Base-by-base conservation (phyloP, 2,329 filamentous ascomycete species). In the Stromatinia cepivora region DNA sequence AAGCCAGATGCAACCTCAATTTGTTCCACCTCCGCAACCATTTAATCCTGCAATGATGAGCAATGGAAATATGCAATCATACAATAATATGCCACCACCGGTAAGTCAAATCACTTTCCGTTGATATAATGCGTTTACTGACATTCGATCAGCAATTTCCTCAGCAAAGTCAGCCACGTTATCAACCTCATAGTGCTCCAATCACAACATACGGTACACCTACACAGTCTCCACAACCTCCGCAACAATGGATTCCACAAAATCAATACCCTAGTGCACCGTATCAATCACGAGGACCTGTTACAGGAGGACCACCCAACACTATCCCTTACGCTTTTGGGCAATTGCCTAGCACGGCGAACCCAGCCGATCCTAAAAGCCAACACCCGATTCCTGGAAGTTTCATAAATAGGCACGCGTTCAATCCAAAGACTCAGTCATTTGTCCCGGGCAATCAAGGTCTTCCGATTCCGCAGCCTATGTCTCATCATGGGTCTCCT, bases 351-450 rank as follows among this genome's bases (percentile, higher is more conserved):
- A 87, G 84, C 25, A 88, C 91, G 72, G 84, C 85, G 65, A 89
- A 89, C 62, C 88, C 92, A 36, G 85, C 91, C 71, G 91, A 91
- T 75, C 87, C 89, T 11, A 89, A 91, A 79, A 87, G 86, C 70
- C 90, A 93, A 77, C 92, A 97, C 78, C 92, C 92, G 8, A 88
- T 96, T 69, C 92, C 93, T 20, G 92, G 92, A 48, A 95, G 90
- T 80, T 96, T 88, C 78, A 57, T 57, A 15, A 92, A 91, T 77
- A 86, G 93, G 70, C 92, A 93, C 75, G 88, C 91, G 17, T 97
- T 98, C 82, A 97, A 97, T 77, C 94, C 94, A 0, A 94, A 97
- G 81, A 97, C 92, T 22, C 92, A 97, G 77, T 92, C 94, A 0
- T 97, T 98, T 79, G 87, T 97, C 34, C 94, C 94, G 1, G 85